These are phyloP conservation scores for Rhizoclosmatium globosum DNA, from an alignment of 192 early-diverging fungal species.

Conservation along the genomic window DNA sequence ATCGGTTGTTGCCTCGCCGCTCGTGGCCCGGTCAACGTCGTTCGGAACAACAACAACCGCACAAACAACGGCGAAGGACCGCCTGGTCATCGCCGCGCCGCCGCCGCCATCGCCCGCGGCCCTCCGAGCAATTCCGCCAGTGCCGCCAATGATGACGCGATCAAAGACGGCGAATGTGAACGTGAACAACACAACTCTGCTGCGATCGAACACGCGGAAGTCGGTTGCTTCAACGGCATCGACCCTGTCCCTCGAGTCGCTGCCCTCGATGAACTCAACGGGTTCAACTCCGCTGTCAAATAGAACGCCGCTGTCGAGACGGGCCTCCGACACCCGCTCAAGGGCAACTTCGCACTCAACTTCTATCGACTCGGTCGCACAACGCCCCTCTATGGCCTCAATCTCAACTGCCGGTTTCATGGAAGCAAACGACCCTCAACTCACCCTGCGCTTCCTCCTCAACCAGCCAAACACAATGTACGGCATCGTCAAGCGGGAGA, in stretches of 20 bases:
- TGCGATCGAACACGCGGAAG: not conserved
- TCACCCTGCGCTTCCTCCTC: conserved; percentile 5
- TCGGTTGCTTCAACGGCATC: not conserved
- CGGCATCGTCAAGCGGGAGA: conserved; percentile 16
- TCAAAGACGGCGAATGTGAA: not conserved
- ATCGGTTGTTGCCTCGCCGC: not conserved
- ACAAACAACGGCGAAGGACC: not conserved
- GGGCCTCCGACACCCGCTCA: not conserved
- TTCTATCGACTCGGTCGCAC: not conserved
- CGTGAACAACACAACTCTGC: not conserved
- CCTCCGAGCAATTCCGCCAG: conserved; percentile 11
- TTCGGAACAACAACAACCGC: not conserved
- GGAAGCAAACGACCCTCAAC: conserved; percentile 4
- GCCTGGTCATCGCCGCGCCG: not conserved
- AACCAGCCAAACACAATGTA: conserved; percentile 21
- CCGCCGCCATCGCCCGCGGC: conserved; percentile 9
- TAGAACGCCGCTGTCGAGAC: not conserved
- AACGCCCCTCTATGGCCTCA: not conserved
- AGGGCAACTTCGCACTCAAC: not conserved
- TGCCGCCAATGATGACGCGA: not conserved
- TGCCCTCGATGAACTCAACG: not conserved
- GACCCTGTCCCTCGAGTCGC: conserved; percentile 3
- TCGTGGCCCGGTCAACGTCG: not conserved
- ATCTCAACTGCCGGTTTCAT: conserved; percentile 24
- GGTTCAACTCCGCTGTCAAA: not conserved